phyloP scores from a whole-genome alignment of 768 basidiomycete species.

The Serendipita vermifera region DNA sequence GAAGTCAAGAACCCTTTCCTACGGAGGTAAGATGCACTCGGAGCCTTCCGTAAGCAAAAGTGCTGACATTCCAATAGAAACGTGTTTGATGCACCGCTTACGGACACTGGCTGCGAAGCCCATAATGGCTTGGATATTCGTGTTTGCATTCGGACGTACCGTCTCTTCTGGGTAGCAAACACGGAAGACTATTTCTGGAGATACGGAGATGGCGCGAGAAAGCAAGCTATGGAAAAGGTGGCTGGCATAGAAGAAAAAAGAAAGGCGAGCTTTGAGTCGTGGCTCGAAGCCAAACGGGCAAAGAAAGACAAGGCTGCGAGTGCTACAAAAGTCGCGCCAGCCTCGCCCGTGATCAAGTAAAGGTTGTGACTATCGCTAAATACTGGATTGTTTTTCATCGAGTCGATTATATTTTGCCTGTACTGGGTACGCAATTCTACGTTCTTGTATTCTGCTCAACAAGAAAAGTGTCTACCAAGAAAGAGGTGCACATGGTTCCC shows the following conservation, averaged over 20 bases:
- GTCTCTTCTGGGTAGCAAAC: slow-evolving; percentile 61
- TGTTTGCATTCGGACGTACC: slow-evolving; percentile 59
- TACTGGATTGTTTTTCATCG: not conserved
- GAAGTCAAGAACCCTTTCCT: slow-evolving; percentile 50
- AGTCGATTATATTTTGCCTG: not conserved
- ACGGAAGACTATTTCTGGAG: slow-evolving; percentile 24
- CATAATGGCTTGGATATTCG: slow-evolving; percentile 62
- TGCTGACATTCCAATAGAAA: slow-evolving; percentile 19
- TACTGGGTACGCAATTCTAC: not conserved
- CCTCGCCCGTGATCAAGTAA: not conserved
- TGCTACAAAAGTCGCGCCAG: not conserved
- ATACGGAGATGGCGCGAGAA: slow-evolving; percentile 7
- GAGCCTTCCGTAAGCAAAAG: not conserved
- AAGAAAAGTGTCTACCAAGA: not conserved
- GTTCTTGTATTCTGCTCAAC: not conserved
- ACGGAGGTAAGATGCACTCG: slow-evolving; percentile 35
- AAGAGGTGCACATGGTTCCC: not conserved
- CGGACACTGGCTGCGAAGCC: slow-evolving; percentile 19
- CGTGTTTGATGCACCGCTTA: slow-evolving; percentile 21
- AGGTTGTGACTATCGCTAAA: not conserved
- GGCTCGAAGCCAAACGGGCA: not conserved
- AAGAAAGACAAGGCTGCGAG: not conserved
- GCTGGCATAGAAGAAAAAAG: not conserved
- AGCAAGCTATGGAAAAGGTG: not conserved
- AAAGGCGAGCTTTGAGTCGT: not conserved